Evolutionary conservation across 2,329 filamentous ascomycete genomes (phyloP).

Genomic region (Aureobasidium zeae): DNA sequence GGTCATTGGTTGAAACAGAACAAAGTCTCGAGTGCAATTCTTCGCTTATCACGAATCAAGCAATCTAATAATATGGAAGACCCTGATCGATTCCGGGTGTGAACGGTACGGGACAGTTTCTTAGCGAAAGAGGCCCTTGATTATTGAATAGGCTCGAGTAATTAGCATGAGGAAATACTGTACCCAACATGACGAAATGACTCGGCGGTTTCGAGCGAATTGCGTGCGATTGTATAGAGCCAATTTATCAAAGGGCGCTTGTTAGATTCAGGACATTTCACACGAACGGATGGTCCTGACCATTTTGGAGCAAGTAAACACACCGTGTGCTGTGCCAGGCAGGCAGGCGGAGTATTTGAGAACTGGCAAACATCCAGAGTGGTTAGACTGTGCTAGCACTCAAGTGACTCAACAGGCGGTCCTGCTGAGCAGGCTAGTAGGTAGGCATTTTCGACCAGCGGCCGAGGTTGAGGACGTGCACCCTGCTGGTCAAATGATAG

Average conservation of each 20-base stretch:
- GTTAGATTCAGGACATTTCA: too few relatives aligned
- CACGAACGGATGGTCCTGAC: too few relatives aligned
- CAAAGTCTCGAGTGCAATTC: neutral
- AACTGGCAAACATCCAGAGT: neutral
- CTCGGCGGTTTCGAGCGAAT: too few relatives aligned
- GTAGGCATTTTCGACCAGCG: constrained; percentile 8
- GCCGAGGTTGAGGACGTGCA: neutral
- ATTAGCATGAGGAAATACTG: too few relatives aligned
- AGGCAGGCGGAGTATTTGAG: too few relatives aligned
- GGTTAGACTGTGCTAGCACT: neutral
- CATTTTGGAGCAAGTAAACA: too few relatives aligned
- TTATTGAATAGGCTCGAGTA: too few relatives aligned
- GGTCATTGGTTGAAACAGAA: too few relatives aligned
- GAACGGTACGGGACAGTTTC: neutral
- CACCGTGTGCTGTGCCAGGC: too few relatives aligned
- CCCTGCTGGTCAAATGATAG: neutral
- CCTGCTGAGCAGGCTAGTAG: constrained; percentile 4
- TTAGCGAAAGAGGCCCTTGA: neutral
- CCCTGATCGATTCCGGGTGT: neutral
- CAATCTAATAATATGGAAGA: neutral
- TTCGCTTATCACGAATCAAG: neutral
- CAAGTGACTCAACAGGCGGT: neutral
- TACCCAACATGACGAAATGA: too few relatives aligned
- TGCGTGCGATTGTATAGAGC: too few relatives aligned
- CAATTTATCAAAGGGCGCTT: too few relatives aligned